Percentiles rank a stretch among this genome's conserved stretches.
Conservation (phyloP, 2,329 filamentous ascomycete species). For the Cercospora canescens region DNA sequence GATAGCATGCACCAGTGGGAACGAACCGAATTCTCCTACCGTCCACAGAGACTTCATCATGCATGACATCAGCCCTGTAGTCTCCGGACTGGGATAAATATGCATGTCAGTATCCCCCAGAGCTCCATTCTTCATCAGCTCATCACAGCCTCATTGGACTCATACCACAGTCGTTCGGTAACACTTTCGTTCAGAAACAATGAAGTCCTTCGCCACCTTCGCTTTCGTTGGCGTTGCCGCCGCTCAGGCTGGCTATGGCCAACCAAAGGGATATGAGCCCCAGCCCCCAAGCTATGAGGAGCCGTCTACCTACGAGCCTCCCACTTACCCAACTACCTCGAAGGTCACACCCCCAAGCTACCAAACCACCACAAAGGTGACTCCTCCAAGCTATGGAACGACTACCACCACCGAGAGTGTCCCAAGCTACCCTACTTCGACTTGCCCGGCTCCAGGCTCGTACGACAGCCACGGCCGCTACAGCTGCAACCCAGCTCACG, state of each 20-base stretch:
- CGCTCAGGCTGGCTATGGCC: slow-evolving; percentile 7
- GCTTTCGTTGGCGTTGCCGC: slow-evolving; percentile 12
- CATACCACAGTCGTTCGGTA: slow-evolving; percentile 5
- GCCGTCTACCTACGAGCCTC: background rate
- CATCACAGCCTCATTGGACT: slow-evolving; percentile 5
- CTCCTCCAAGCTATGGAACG: background rate
- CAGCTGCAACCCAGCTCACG: slow-evolving; percentile 23
- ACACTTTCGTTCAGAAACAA: slow-evolving; percentile 12
- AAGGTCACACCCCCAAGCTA: background rate
- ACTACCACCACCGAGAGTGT: background rate
- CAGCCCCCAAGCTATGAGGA: background rate
- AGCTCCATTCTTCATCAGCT: background rate
- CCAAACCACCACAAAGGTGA: slow-evolving; percentile 2
- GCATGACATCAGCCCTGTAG: slow-evolving; percentile 15
- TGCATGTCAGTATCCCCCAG: background rate
- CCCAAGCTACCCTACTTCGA: background rate
- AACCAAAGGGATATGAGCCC: background rate
- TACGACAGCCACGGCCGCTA: slow-evolving; percentile 7
- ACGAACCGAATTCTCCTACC: slow-evolving; percentile 1
- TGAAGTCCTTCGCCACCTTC: slow-evolving; percentile 13
- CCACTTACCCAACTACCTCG: background rate
- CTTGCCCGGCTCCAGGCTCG: slow-evolving; percentile 11
- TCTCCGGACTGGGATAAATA: slow-evolving; percentile 14
- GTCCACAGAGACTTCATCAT: slow-evolving; percentile 1
- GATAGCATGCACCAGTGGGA: slow-evolving; percentile 11